Evolutionary conservation across 2,329 filamentous ascomycete species (phyloP).

Genomic region (Periconia sp.): DNA sequence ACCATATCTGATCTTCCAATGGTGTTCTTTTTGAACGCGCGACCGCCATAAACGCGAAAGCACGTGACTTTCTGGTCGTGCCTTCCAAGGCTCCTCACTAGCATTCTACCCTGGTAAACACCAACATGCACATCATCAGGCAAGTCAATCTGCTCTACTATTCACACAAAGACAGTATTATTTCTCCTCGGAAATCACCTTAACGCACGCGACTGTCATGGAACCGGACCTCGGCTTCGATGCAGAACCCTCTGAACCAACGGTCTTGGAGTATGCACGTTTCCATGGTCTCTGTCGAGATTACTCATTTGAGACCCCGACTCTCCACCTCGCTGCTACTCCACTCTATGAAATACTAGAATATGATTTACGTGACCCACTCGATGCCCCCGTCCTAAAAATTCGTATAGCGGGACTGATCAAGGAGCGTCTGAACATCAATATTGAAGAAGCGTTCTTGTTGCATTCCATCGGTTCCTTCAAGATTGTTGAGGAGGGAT

Average conservation of each 20-base stretch:
- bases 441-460: conserved; percentile 29
- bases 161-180: too few species aligned
- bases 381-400: conserved; percentile 11
- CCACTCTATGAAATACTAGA: conserved; percentile 13
- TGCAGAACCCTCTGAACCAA: conserved; percentile 16
- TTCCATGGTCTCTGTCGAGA: conserved; percentile 47
- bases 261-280: conserved; percentile 52
- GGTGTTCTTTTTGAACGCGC: too few species aligned
- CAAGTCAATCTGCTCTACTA: too few species aligned
- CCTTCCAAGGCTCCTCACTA: too few species aligned
- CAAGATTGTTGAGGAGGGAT: conserved; percentile 1
- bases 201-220: conserved; percentile 7
- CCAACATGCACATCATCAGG: too few species aligned
- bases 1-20: too few species aligned
- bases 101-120: too few species aligned
- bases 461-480: conserved; percentile 22
- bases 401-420: conserved; percentile 16
- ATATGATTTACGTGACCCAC: conserved; percentile 22
- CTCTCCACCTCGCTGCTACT: conserved; percentile 11
- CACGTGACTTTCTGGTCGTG: too few species aligned
- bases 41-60: too few species aligned
- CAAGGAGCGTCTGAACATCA: conserved; percentile 32
- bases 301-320: conserved; percentile 34
- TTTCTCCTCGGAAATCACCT: background rate
- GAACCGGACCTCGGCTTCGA: conserved; percentile 15